Base-by-base conservation (phyloP, 2,329 filamentous ascomycete species). In the Aureobasidium subglaciale region DNA sequence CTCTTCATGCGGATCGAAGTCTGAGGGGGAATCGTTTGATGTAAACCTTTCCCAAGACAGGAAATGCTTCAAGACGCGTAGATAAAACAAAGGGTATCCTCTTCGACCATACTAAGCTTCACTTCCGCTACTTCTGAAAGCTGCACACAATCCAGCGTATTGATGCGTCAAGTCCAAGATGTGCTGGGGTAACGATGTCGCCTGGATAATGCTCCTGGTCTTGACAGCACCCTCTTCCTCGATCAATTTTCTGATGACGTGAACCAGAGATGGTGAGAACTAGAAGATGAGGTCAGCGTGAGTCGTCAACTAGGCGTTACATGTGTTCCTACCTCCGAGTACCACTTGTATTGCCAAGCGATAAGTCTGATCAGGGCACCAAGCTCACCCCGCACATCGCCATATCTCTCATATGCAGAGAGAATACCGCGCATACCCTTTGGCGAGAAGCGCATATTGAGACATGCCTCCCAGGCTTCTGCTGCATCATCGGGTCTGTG, bases 301-400 rank as follows among this genome's bases (percentile, higher is more conserved):
- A 15, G 13, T 11, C n/a, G 6, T 18, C 20, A 5, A 25, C 15
- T 29, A 32, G n/a, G 8, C 11, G 2, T 8, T 2, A 32, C 13
- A 38, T 11, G 13, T 5, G 6, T 18, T 24, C 74, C 65, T 71
- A 86, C 84, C 81, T 99, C 93, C 56, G 91, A 96, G 75, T 99
- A 99, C 93, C 93, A 99, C 63, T 93, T 81, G 73, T 96, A 99
- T 74, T 99, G 93, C 93, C 93, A 99, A 11, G 92, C 93, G 30
- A 97, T 89, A 38, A 99, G 77, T 52, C 90, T 80, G 62, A 99
- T 96, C 57, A 96, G 78, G n/a, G 88, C 85, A 25, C 85, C 87
- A 6, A 97, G 80, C 56, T 86, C 89, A 59, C 90, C 87, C 59
- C 90, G 78, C 3, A 88, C 90, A 71, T 88, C 89, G 65, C 87